These are phyloP conservation scores for Eucalyptus melliodora DNA, from an alignment of 345 rosid species.

Conservation along the genomic window DNA sequence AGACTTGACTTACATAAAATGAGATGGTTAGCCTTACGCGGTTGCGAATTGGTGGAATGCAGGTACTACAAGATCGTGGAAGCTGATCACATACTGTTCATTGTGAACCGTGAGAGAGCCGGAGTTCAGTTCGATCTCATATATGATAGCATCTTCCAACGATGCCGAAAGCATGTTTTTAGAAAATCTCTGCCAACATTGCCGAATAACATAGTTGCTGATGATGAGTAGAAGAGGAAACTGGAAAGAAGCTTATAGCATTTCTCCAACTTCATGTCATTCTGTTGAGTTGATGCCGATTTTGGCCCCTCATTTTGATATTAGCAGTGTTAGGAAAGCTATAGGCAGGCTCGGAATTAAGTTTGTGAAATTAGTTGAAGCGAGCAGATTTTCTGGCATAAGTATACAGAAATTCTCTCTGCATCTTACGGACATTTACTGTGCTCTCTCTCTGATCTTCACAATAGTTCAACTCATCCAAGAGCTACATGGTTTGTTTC, in stretches of 20 bases:
- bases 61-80: slow-evolving; percentile 94
- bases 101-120: slow-evolving; percentile 82
- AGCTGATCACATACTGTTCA: slow-evolving; percentile 79
- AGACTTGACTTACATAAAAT: background rate
- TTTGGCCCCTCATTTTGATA: background rate
- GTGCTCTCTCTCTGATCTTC: background rate
- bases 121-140: slow-evolving; percentile 82
- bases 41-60: background rate
- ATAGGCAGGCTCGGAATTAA: background rate
- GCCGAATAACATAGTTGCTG: slow-evolving; percentile 18
- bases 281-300: background rate
- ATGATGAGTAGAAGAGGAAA: background rate
- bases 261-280: background rate
- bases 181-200: slow-evolving; percentile 45
- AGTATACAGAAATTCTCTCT: background rate
- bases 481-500: background rate
- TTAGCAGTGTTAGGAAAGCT: background rate
- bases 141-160: slow-evolving; percentile 86
- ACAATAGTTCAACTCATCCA: background rate
- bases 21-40: background rate
- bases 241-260: background rate
- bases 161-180: slow-evolving; percentile 81
- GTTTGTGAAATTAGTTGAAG: background rate
- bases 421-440: background rate
- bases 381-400: background rate